A percentile compares a stretch with the other conserved stretches of the same genome.
Conservation (phyloP, 768 basidiomycete species). For the Lactifluus subvellereus region DNA sequence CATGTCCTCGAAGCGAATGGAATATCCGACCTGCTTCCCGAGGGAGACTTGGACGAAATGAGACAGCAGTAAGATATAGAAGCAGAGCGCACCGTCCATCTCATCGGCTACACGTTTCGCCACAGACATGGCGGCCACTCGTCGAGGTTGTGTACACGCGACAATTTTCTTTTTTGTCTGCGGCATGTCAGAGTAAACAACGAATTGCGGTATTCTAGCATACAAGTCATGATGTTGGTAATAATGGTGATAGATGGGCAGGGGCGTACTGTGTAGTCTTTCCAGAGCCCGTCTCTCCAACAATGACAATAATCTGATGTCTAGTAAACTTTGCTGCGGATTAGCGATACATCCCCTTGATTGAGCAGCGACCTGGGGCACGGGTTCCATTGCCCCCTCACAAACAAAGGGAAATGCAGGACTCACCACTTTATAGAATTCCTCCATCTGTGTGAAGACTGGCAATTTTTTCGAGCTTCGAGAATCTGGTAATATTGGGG, state of each 20-base stretch:
- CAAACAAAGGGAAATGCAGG: background rate
- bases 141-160: slow-evolving; percentile 93
- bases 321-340: slow-evolving; percentile 49
- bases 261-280: slow-evolving; percentile 85
- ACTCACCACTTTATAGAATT: slow-evolving; percentile 85
- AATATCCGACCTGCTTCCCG: slow-evolving; percentile 94
- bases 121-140: slow-evolving; percentile 97
- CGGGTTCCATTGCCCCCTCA: slow-evolving; percentile 31
- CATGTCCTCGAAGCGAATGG: slow-evolving; percentile 98
- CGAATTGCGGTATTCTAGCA: slow-evolving; percentile 90
- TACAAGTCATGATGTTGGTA: background rate
- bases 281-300: slow-evolving; percentile 92
- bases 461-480: slow-evolving; percentile 82
- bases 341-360: slow-evolving; percentile 26
- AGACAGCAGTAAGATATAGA: slow-evolving; percentile 11
- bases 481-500: slow-evolving; percentile 82
- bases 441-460: slow-evolving; percentile 87
- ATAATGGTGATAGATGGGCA: background rate
- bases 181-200: slow-evolving; percentile 87
- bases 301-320: slow-evolving; percentile 85
- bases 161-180: slow-evolving; percentile 87
- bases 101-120: slow-evolving; percentile 98
- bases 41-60: slow-evolving; percentile 58
- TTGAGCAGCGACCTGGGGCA: too few relatives aligned
- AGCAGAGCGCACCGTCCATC: slow-evolving; percentile 71